Percentiles rank a stretch among this genome's conserved stretches.
These are phyloP conservation scores for Lactarius hengduanensis DNA, from an alignment of 768 basidiomycete species.

Conservation along the genomic window DNA sequence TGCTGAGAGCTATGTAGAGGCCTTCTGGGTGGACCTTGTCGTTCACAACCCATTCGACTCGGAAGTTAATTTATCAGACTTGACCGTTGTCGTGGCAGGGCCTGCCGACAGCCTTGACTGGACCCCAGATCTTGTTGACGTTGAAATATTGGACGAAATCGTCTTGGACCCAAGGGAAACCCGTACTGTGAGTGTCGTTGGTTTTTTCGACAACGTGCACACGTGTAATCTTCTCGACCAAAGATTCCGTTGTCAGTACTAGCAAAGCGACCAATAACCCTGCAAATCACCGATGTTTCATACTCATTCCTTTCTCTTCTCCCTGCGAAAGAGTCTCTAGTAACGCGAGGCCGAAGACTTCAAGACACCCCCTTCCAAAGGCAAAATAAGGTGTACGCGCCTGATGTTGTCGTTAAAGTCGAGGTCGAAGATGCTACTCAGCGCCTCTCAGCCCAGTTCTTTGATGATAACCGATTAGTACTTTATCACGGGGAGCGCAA, in stretches of 20 bases:
- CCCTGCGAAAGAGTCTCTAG: slow-evolving; percentile 62
- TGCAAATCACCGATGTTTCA: slow-evolving; percentile 56
- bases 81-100: slow-evolving; percentile 56
- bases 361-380: slow-evolving; percentile 73
- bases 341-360: slow-evolving; percentile 69
- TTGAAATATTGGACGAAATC: slow-evolving; percentile 63
- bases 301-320: slow-evolving; percentile 77
- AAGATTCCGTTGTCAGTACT: slow-evolving; percentile 66
- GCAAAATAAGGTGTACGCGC: slow-evolving; percentile 66
- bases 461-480: slow-evolving; percentile 49
- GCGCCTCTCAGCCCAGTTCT: slow-evolving; percentile 56
- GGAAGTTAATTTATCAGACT: slow-evolving; percentile 63
- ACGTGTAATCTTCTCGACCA: slow-evolving; percentile 12
- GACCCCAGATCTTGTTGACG: slow-evolving; percentile 45
- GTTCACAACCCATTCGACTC: slow-evolving; percentile 71
- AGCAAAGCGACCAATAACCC: slow-evolving; percentile 47
- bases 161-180: slow-evolving; percentile 60
- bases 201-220: neutral
- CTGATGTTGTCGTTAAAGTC: slow-evolving; percentile 59
- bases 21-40: slow-evolving; percentile 73
- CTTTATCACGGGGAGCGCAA: slow-evolving; percentile 71
- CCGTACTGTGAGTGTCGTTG: slow-evolving; percentile 50
- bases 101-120: slow-evolving; percentile 37
- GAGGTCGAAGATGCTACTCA: slow-evolving; percentile 66
- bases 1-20: slow-evolving; percentile 45